Percentiles rank a stretch among this genome's conserved stretches.
These are phyloP conservation scores for Leccinum uliginosum DNA, from an alignment of 768 basidiomycete genomes.

Conservation along the genomic window DNA sequence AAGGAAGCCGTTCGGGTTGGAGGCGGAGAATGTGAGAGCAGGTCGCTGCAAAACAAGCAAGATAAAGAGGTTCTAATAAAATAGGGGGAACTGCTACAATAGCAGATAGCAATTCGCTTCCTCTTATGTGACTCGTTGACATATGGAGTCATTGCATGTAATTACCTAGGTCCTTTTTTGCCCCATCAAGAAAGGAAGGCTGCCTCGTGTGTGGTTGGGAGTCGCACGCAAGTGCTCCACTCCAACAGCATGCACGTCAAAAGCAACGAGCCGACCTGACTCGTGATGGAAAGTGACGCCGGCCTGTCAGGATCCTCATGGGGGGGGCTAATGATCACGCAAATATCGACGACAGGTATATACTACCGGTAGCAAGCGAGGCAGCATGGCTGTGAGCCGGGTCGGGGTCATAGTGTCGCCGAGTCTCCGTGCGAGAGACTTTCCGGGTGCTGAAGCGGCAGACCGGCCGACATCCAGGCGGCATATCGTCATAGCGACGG, in stretches of 20 bases:
- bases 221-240: not conserved
- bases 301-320: not conserved
- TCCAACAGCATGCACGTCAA: slow-evolving; percentile 3
- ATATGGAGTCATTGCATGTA: not conserved
- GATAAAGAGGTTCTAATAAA: not conserved
- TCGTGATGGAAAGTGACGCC: not conserved
- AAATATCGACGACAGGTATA: not conserved
- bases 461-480: not conserved
- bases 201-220: slow-evolving; percentile 12
- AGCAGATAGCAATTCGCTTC: not conserved
- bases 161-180: slow-evolving; percentile 3
- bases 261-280: not conserved
- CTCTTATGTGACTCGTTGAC: slow-evolving; percentile 6
- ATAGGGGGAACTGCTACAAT: not conserved
- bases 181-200: slow-evolving; percentile 14
- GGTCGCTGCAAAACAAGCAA: not conserved
- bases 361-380: not conserved
- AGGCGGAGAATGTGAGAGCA: not conserved
- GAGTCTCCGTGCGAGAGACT: not conserved
- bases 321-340: not conserved
- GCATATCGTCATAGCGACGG: slow-evolving; percentile 7
- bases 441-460: not conserved
- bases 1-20: not conserved
- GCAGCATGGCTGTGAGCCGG: not conserved
- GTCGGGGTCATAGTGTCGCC: not conserved